phyloP scores from a whole-genome alignment of 2,329 filamentous ascomycete species.

The Microsporum ferrugineum region DNA sequence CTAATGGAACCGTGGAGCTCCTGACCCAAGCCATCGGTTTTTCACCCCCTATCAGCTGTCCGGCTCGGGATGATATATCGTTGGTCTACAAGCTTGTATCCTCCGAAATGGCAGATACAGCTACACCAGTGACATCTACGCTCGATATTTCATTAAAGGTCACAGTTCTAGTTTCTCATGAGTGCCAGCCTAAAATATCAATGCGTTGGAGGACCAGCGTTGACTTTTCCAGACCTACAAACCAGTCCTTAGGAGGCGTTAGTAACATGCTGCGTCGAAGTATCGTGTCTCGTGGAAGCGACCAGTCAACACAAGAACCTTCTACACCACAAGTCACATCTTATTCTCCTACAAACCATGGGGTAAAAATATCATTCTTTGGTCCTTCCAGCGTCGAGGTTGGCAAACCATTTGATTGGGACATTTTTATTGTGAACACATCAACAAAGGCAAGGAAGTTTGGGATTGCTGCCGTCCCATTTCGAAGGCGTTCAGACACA shows the following conservation, averaged over 20 bases:
- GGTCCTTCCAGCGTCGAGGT: conserved; percentile 40
- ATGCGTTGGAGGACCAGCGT: conserved; percentile 41
- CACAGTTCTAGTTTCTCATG: conserved; percentile 29
- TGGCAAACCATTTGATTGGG: conserved; percentile 45
- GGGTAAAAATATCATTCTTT: conserved; percentile 46
- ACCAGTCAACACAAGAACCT: neutral
- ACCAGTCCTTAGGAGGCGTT: conserved; percentile 37
- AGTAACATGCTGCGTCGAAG: conserved; percentile 34
- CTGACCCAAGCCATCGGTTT: conserved; percentile 29
- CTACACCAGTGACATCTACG: conserved; percentile 27
- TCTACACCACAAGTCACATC: neutral
- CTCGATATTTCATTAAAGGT: conserved; percentile 40
- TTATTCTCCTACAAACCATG: conserved; percentile 32
- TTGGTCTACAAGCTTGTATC: conserved; percentile 42
- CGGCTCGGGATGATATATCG: conserved; percentile 46
- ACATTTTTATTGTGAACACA: conserved; percentile 49
- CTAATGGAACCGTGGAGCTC: conserved; percentile 38
- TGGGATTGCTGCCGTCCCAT: conserved; percentile 43
- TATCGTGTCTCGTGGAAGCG: conserved; percentile 22
- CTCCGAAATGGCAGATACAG: conserved; percentile 23
- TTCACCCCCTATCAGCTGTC: conserved; percentile 31
- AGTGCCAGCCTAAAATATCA: conserved; percentile 34
- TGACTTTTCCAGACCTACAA: conserved; percentile 38
- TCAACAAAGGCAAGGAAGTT: conserved; percentile 44
- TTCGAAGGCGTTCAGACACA: conserved; percentile 32